Conservation (phyloP, 2,329 filamentous ascomycete species). For the Cordyceps sp. region DNA sequence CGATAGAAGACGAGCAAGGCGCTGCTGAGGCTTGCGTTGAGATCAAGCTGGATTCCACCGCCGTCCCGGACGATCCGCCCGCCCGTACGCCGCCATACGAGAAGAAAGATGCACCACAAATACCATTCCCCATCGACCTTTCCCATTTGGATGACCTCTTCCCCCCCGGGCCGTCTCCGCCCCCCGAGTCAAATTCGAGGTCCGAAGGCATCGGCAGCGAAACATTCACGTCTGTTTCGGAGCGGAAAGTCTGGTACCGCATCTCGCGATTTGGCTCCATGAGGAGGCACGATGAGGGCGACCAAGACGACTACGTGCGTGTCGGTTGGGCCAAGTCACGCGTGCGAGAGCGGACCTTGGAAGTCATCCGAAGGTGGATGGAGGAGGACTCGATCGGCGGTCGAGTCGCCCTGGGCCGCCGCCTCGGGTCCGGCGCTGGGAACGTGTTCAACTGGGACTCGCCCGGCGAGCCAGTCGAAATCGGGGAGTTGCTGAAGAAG, state of each 20-base stretch:
- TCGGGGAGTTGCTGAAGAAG: constrained; percentile 19
- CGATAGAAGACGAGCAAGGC: too few relatives aligned
- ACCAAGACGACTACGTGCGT: constrained; percentile 42
- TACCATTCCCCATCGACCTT: constrained; percentile 15
- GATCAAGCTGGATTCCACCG: too few relatives aligned
- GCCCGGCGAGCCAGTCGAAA: constrained; percentile 29
- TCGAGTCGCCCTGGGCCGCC: constrained; percentile 21
- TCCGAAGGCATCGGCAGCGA: constrained; percentile 25
- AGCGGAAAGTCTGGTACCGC: constrained; percentile 50
- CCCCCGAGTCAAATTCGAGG: constrained; percentile 24
- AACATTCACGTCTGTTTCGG: constrained; percentile 34
- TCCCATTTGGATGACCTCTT: constrained; percentile 17
- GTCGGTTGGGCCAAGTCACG: constrained; percentile 40
- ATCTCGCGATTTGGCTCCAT: constrained; percentile 43
- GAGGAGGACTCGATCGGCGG: constrained; percentile 44
- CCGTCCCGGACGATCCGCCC: too few relatives aligned
- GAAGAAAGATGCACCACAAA: constrained; percentile 1
- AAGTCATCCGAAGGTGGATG: constrained; percentile 48
- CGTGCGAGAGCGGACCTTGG: constrained; percentile 34
- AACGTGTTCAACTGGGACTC: constrained; percentile 47
- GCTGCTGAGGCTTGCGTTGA: too few relatives aligned
- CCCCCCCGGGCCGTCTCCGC: constrained; percentile 8
- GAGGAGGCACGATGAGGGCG: constrained; percentile 36
- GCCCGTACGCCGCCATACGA: too few relatives aligned
- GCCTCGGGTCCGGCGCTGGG: constrained; percentile 22